A percentile compares a stretch with the other conserved stretches of the same genome.
phyloP scores from a whole-genome alignment of 1,284 basidiomycete species.

The Fomitiporia mediterranea region DNA sequence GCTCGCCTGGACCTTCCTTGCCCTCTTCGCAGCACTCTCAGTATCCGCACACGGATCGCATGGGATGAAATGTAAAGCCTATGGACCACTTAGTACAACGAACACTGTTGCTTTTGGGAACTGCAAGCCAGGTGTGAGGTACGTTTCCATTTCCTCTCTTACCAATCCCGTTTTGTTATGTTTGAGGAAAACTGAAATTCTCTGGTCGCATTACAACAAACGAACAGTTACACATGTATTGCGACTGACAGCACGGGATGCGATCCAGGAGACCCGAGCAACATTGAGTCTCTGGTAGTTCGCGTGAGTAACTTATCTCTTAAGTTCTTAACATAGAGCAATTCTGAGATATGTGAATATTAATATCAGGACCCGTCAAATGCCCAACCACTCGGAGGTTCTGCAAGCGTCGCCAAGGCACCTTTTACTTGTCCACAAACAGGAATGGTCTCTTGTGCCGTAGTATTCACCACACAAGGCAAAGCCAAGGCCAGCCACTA shows the following conservation, averaged over 20 bases:
- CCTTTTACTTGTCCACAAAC: not conserved
- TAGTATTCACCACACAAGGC: not conserved
- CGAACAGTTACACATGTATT: not conserved
- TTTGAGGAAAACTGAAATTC: not conserved
- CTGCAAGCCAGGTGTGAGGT: not conserved
- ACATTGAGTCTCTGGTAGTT: not conserved
- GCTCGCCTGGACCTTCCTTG: no score
- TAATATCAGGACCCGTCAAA: not conserved
- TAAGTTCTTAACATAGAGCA: not conserved
- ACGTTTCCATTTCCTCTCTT: no score
- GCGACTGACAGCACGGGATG: slow-evolving; percentile 3
- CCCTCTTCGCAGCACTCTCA: no score
- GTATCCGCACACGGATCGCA: no score
- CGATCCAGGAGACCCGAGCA: not conserved
- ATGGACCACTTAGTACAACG: not conserved
- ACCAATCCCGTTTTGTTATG: no score
- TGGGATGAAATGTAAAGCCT: slow-evolving; percentile 1
- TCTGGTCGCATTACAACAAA: not conserved
- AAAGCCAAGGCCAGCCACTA: not conserved
- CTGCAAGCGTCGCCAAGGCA: not conserved
- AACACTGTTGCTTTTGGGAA: not conserved
- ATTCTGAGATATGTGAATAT: not conserved
- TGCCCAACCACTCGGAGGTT: not conserved
- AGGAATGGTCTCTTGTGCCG: not conserved
- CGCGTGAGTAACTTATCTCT: not conserved